Percentiles rank a stretch among this genome's conserved stretches.
These are phyloP conservation scores for Monilinia polystroma DNA, from an alignment of 2,329 filamentous ascomycete species.

Conservation along the genomic window DNA sequence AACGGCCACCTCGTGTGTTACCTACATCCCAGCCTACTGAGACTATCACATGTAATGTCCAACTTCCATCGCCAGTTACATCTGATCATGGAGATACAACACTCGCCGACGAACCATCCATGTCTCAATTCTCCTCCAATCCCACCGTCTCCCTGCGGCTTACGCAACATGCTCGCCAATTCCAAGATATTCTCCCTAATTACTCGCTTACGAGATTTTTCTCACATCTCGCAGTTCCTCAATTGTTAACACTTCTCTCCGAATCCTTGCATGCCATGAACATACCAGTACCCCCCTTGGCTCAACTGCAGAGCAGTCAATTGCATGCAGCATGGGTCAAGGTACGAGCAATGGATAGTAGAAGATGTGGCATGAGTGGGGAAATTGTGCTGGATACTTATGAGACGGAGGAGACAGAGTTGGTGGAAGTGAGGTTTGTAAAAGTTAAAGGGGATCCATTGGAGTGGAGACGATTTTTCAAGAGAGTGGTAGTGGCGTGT, in stretches of 20 bases:
- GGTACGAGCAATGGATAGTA: constrained; percentile 71
- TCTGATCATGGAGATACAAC: constrained; percentile 38
- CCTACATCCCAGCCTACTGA: constrained; percentile 47
- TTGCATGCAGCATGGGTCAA: constrained; percentile 64
- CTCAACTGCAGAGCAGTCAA: constrained; percentile 47
- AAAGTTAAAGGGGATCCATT: constrained; percentile 95
- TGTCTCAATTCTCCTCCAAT: constrained; percentile 78
- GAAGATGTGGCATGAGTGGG: constrained; percentile 71
- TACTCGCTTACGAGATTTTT: constrained; percentile 91
- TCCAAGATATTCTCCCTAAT: constrained; percentile 86
- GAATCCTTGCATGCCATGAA: constrained; percentile 84
- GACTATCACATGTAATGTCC: constrained; percentile 48
- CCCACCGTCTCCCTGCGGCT: constrained; percentile 78
- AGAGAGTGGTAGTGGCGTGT: constrained; percentile 85
- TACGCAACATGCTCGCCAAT: constrained; percentile 84
- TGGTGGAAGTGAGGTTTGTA: constrained; percentile 85
- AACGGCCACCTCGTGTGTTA: constrained; percentile 56
- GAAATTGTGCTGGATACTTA: constrained; percentile 72
- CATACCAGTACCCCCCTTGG: constrained; percentile 60
- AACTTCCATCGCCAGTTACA: constrained; percentile 38
- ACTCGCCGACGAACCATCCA: constrained; percentile 81
- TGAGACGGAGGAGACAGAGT: constrained; percentile 54
- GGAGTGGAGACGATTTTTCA: constrained; percentile 96
- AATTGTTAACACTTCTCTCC: constrained; percentile 76
- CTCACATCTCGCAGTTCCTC: constrained; percentile 70